These are phyloP conservation scores for Termitomyces sp. DNA, from an alignment of 768 basidiomycete species.

Conservation along the genomic window DNA sequence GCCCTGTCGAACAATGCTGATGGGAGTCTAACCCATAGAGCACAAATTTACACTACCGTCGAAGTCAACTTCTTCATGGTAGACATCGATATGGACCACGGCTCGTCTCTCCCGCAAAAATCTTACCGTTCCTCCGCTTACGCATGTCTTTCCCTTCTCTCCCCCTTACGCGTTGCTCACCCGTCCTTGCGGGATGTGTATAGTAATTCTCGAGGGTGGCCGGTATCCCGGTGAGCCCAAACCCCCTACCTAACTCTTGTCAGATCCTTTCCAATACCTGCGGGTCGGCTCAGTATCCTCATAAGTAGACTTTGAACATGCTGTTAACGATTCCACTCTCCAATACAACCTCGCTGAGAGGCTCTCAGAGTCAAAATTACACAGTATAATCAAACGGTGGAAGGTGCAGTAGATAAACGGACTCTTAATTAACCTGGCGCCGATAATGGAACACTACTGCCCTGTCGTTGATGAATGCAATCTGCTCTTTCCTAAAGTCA, in stretches of 20 bases:
- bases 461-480: constrained; percentile 18
- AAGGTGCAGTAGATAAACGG: too few relatives aligned
- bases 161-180: not conserved
- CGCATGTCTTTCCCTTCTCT: not conserved
- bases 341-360: too few relatives aligned
- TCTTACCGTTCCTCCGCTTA: not conserved
- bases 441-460: constrained; percentile 21
- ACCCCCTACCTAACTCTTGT: too few relatives aligned
- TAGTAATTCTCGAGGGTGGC: too few relatives aligned
- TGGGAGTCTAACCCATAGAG: constrained; percentile 22
- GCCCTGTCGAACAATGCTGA: not conserved
- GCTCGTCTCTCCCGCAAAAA: constrained; percentile 33
- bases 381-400: too few relatives aligned
- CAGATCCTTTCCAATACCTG: too few relatives aligned
- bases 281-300: too few relatives aligned
- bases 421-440: not conserved
- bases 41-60: constrained; percentile 36
- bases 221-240: too few relatives aligned
- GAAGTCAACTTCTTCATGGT: constrained; percentile 48
- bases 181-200: not conserved
- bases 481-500: constrained; percentile 20
- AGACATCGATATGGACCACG: constrained; percentile 42
- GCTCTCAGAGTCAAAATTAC: too few relatives aligned
- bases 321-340: too few relatives aligned
- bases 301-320: too few relatives aligned